Evolutionary conservation across 1,284 basidiomycete genomes (phyloP).

Genomic region (Pseudozyma sp.): DNA sequence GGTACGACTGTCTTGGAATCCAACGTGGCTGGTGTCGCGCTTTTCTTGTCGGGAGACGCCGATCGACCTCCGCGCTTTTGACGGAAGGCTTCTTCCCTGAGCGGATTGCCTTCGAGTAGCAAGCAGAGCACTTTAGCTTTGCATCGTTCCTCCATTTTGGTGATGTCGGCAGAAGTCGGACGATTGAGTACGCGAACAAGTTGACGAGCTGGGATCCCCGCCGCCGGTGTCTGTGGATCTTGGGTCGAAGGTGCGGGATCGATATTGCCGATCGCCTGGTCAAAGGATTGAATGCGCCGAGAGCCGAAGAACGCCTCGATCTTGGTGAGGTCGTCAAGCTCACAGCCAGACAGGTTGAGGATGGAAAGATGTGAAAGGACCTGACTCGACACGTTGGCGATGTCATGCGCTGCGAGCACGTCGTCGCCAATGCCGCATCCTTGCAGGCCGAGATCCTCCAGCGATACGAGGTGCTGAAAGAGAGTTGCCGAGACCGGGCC

Average conservation of each 20-base stretch:
- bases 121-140: slow-evolving; percentile 39
- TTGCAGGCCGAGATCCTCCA: slow-evolving; percentile 53
- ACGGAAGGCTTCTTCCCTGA: slow-evolving; percentile 52
- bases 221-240: slow-evolving; percentile 4
- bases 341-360: slow-evolving; percentile 59
- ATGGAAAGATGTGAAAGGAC: slow-evolving; percentile 33
- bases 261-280: slow-evolving; percentile 28
- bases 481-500: slow-evolving; percentile 49
- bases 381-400: slow-evolving; percentile 5
- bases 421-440: slow-evolving; percentile 61
- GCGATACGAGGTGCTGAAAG: slow-evolving; percentile 30
- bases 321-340: slow-evolving; percentile 51
- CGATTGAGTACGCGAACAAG: slow-evolving; percentile 49
- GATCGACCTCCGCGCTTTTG: slow-evolving; percentile 55
- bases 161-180: slow-evolving; percentile 30
- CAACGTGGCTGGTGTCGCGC: slow-evolving; percentile 1
- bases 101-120: slow-evolving; percentile 54
- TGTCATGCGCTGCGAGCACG: slow-evolving; percentile 38
- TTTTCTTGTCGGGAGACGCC: slow-evolving; percentile 39
- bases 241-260: slow-evolving; percentile 9
- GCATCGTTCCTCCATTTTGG: slow-evolving; percentile 25
- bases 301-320: slow-evolving; percentile 58
- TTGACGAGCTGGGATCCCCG: slow-evolving; percentile 37
- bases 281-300: slow-evolving; percentile 30
- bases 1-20: background rate